Evolutionary conservation across 1,284 basidiomycete genomes (phyloP), one percentile per base, ranked within the genome.

Genomic region (Paramarasmius palmivorus): DNA sequence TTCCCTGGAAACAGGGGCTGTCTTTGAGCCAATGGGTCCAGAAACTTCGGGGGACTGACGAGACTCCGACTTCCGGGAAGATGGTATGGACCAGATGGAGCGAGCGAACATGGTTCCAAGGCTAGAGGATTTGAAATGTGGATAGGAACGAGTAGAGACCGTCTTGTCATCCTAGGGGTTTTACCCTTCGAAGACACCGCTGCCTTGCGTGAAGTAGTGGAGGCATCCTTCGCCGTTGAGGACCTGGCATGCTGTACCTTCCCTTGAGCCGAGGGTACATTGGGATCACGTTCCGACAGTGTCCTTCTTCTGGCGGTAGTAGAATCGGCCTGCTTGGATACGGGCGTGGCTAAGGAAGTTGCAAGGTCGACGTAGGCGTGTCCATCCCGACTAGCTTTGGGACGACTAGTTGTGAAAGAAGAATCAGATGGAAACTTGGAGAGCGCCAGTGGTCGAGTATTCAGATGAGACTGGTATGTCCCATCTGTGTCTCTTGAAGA

Each of bases 51-150:
- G 29, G 12, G 29, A 32, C 6, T 6, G 7, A 6, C 12, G 29
- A 32, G 29, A 32, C 12, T 32, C 29, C 29, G 29, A 32, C 29
- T 32, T 32, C 29, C 12, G 6, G 12, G 29, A 32, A 6, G 29
- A 32, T 12, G 29, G 29, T 6, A 32, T 12, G 7, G 29, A 32
- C 29, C 29, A 32, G 29, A 32, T 32, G 44, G 25, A 29, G 8
- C 26, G 44, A 20, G 19, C 6, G 19, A 41, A 20, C 2, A 46
- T 8, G 4, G 8, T 29, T 17, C 44, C 44, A 8, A 46, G 44
- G 19, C 44, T 46, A n/a, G 44, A 46, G 17, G 44, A 46, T 32
- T 46, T 46, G 23, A 15, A 17, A 32, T 46, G 44, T 17, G 44
- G 44, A 3, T 23, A 32, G 29, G 25, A 23, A 15, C 44, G 44